A percentile compares a stretch with the other conserved stretches of the same genome.
Conservation (phyloP, 1,139 yeast genomes). For the Diutina mesorugosa region DNA sequence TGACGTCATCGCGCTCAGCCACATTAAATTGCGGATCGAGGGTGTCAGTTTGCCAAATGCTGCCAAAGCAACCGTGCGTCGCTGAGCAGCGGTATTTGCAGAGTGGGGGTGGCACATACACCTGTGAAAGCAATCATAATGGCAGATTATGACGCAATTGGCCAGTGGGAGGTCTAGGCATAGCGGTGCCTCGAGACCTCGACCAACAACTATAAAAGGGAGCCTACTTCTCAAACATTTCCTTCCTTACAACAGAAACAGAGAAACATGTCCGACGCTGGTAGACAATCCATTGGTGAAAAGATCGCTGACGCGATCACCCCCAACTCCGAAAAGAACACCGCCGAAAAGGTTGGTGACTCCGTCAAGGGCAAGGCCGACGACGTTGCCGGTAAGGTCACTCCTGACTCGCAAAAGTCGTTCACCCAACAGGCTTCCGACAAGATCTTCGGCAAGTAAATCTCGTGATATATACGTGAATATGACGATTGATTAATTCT, state of each 20-base stretch:
- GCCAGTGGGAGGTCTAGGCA: neutral
- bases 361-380: conserved; percentile 52
- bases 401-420: conserved; percentile 60
- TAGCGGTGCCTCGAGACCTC: neutral
- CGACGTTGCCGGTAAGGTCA: conserved; percentile 41
- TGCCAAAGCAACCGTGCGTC: neutral
- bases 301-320: conserved; percentile 54
- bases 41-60: neutral
- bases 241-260: neutral
- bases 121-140: neutral
- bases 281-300: conserved; percentile 65
- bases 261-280: conserved; percentile 51
- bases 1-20: neutral
- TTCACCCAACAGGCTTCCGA: conserved; percentile 30
- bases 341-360: conserved; percentile 61
- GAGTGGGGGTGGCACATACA: no score
- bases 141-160: neutral
- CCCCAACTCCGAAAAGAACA: conserved; percentile 63
- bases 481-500: neutral
- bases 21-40: neutral
- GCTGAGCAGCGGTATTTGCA: neutral
- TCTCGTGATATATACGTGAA: neutral
- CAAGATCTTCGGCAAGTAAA: conserved; percentile 8
- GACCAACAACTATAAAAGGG: neutral
- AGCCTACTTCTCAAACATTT: neutral